Base-by-base conservation (phyloP, 106 monocot genomes). In the Platanthera guangdongensis region DNA sequence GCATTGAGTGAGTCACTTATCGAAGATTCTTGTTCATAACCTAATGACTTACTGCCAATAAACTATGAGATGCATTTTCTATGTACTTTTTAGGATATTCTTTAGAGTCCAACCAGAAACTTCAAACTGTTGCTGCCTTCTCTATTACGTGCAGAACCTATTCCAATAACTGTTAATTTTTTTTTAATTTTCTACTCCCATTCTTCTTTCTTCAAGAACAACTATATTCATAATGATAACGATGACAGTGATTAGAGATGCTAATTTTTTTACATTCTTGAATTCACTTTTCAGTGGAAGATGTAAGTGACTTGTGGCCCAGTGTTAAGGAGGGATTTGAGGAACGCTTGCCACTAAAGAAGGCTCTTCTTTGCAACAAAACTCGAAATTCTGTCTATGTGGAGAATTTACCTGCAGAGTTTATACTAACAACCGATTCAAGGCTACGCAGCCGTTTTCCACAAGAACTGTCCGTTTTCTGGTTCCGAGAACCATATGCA, bases 251-350 rank as follows among this genome's bases (percentile, higher is more conserved):
- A 22, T 19, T 47, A n/a, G 21, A 9, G 7, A 70, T 68, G 70
- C 2, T 49, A 12, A 13, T 39, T 11, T 16, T 50, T 48, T 70
- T n/a, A 57, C 75, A 22, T 63, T 81, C 18, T 65, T 79, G 54
- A 47, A 47, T 70, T 57, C 52, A 75, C 39, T 64, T 51, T 79
- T 72, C 84, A 94, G 97, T 99, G 25, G 97, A 99, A 82, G 97
- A 99, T 88, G 97, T 99, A 65, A 94, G 94, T 79, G 97, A 99
- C 73, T 84, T 94, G 81, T 99, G 97, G 97, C 90, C 92, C 19
- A 81, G 80, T 51, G 87, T 99, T 22, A 94, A 99, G 86, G 84
- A 92, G 71, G 78, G 90, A 18, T 94, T 99, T 70, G 97, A 94
- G 70, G 80, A 80, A 57, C 86, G 88, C 3, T 76, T 90, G 32